Evolutionary conservation across 768 basidiomycete genomes (phyloP).

Genomic region (Leccinum ochraceum): DNA sequence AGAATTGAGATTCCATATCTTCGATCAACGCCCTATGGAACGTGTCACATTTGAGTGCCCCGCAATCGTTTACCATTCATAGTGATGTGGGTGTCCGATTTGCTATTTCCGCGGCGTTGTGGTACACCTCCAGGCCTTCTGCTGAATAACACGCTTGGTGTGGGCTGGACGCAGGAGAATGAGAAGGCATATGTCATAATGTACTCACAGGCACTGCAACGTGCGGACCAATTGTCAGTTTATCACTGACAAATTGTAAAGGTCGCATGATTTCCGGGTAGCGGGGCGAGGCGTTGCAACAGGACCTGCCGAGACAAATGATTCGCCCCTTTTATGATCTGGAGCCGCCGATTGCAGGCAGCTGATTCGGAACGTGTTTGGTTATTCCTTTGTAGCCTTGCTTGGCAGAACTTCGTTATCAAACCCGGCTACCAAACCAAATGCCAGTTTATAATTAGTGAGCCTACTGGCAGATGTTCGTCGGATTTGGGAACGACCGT

Average conservation of each 20-base stretch:
- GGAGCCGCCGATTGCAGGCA: not conserved
- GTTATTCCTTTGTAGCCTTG: not conserved
- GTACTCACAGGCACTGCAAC: not conserved
- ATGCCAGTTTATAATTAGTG: not conserved
- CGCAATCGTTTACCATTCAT: not conserved
- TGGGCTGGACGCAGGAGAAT: not conserved
- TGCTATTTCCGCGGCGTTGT: not conserved
- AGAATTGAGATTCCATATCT: not conserved
- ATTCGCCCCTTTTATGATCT: not conserved
- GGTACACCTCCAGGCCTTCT: not conserved
- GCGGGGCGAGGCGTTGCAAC: no score
- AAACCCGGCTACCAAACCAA: not conserved
- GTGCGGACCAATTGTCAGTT: not conserved
- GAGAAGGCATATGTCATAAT: not conserved
- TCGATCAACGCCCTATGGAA: not conserved
- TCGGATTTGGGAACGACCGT: no score
- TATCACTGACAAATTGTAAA: not conserved
- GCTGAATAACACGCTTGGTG: not conserved
- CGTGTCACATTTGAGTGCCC: not conserved
- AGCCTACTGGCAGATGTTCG: not conserved
- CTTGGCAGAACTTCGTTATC: not conserved
- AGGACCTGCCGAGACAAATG: not conserved
- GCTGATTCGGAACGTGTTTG: not conserved
- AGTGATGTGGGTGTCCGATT: no score
- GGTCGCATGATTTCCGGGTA: no score